A percentile compares a stretch with the other conserved stretches of the same genome.
Conservation (phyloP, 371 early-diverging fungal species). For the Mortierella polycephala region DNA sequence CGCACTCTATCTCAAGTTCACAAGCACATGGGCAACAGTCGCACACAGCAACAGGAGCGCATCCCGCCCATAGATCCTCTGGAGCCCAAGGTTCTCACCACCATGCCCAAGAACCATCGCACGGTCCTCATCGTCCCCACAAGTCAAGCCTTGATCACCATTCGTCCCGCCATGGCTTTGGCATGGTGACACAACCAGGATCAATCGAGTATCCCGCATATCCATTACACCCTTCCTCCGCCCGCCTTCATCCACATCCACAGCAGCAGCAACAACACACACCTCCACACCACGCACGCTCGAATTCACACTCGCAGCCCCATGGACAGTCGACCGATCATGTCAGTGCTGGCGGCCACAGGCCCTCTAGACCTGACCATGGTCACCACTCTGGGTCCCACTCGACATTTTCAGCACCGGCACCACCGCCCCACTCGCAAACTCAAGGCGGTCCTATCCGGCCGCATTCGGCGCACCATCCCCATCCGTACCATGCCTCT, state of each 20-base stretch:
- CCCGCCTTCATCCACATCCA: conserved; percentile 1
- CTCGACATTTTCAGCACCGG: conserved; percentile 15
- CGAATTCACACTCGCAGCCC: neutral
- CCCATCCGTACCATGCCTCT: conserved; percentile 1
- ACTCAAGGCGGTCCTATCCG: conserved; percentile 10
- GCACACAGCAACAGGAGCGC: neutral
- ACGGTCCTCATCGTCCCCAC: neutral
- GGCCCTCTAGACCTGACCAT: neutral
- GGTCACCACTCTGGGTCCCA: conserved; percentile 2
- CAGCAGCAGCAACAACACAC: neutral
- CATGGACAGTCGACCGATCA: neutral
- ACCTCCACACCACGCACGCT: neutral
- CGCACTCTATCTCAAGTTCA: conserved; percentile 6
- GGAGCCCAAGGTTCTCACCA: neutral
- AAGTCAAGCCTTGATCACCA: neutral
- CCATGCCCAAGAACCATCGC: neutral
- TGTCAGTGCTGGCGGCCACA: neutral
- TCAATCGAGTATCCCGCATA: conserved; percentile 7
- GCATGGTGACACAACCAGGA: conserved; percentile 16
- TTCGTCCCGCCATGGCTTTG: neutral
- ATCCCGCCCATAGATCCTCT: neutral
- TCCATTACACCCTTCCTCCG: neutral
- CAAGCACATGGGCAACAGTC: neutral
- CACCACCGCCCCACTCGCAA: conserved; percentile 6
- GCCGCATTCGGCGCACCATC: neutral